Percentiles rank a stretch among this genome's conserved stretches.
These are phyloP conservation scores for Nakaseomyces uthaithaninus DNA, from an alignment of 1,139 yeast genomes.

Conservation along the genomic window DNA sequence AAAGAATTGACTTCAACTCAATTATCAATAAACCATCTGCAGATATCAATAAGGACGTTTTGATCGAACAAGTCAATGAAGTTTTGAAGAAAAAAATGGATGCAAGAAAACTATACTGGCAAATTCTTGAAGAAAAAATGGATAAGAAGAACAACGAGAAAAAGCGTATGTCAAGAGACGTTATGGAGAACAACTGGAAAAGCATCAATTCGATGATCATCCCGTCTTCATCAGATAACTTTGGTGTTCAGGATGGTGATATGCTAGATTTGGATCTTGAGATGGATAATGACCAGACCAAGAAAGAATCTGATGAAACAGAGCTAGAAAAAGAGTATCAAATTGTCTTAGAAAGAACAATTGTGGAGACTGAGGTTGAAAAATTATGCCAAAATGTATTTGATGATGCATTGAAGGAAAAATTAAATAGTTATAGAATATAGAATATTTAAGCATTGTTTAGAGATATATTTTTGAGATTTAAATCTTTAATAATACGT, in stretches of 20 bases:
- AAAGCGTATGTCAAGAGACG: slow-evolving; percentile 15
- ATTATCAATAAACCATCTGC: slow-evolving; percentile 24
- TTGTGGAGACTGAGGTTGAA: slow-evolving; percentile 33
- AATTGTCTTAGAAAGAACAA: slow-evolving; percentile 26
- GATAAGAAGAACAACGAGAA: slow-evolving; percentile 15
- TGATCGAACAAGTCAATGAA: slow-evolving; percentile 39
- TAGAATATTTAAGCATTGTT: background rate
- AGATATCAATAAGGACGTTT: slow-evolving; percentile 31
- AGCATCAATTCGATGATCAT: slow-evolving; percentile 40
- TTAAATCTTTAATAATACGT: background rate
- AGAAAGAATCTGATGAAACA: slow-evolving; percentile 10
- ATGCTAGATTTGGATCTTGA: slow-evolving; percentile 48
- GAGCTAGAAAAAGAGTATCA: slow-evolving; percentile 24
- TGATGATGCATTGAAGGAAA: slow-evolving; percentile 10
- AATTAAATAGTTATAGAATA: slow-evolving; percentile 2
- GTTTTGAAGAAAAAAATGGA: slow-evolving; percentile 39
- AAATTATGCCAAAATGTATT: slow-evolving; percentile 18
- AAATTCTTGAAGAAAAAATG: slow-evolving; percentile 27
- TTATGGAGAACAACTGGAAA: slow-evolving; percentile 43
- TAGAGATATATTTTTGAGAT: background rate
- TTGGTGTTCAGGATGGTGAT: slow-evolving; percentile 56
- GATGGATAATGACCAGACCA: slow-evolving; percentile 28
- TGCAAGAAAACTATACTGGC: slow-evolving; percentile 36
- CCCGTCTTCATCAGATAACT: slow-evolving; percentile 39
- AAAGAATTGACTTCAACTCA: slow-evolving; percentile 35